Percentiles rank a stretch among this genome's conserved stretches.
Conservation (phyloP, 179 eudicot species). For the Silene vulgaris region DNA sequence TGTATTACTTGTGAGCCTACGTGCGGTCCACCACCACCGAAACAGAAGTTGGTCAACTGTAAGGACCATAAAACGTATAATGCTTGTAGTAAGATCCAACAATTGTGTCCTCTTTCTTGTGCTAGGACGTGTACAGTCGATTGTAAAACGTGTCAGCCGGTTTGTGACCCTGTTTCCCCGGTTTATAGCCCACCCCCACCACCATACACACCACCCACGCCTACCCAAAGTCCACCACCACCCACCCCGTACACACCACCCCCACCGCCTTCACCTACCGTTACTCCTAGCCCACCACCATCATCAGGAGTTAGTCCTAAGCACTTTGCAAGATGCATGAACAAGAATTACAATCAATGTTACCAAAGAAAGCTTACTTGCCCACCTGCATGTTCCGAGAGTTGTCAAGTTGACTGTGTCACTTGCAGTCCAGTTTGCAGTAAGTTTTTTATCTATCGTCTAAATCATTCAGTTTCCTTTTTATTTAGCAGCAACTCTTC, state of each 20-base stretch:
- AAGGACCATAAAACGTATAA: constrained; percentile 27
- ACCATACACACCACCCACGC: not conserved
- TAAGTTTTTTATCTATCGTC: not conserved
- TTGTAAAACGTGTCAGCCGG: constrained; percentile 60
- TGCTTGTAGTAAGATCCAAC: constrained; percentile 35
- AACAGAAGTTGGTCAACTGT: constrained; percentile 38
- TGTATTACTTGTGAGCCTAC: constrained; percentile 39
- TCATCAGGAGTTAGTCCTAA: not conserved
- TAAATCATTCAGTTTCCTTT: not conserved
- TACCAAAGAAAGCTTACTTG: not conserved
- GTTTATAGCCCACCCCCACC: not conserved
- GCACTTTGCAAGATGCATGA: not conserved
- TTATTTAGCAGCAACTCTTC: not conserved
- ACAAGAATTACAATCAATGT: not conserved
- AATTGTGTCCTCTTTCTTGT: constrained; percentile 50
- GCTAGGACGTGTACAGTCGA: constrained; percentile 44
- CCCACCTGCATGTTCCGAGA: not conserved
- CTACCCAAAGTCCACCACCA: not conserved
- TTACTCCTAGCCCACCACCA: not conserved
- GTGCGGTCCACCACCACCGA: constrained; percentile 32
- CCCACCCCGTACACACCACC: not conserved
- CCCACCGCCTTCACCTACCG: not conserved
- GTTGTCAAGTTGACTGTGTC: not conserved
- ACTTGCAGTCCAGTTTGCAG: not conserved
- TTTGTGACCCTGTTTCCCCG: constrained; percentile 26